A percentile compares a stretch with the other conserved stretches of the same genome.
These are phyloP conservation scores for Oxyria digyna DNA, from an alignment of 148 eudicot genomes.

Conservation along the genomic window DNA sequence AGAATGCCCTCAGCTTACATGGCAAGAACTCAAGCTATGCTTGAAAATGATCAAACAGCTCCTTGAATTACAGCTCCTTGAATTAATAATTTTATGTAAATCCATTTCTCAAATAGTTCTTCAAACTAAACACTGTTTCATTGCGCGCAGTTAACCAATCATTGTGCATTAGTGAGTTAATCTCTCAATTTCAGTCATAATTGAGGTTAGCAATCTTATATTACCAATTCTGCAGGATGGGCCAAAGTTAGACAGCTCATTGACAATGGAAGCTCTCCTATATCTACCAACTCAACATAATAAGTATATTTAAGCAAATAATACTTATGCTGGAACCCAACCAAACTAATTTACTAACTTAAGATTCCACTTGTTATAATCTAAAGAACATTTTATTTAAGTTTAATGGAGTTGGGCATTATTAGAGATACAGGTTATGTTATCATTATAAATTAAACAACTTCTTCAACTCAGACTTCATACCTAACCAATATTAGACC, in stretches of 20 bases:
- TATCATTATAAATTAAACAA: too few species aligned
- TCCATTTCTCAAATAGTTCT: background rate
- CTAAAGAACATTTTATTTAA: background rate
- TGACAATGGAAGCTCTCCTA: constrained; percentile 8
- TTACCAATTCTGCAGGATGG: background rate
- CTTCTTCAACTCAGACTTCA: too few species aligned
- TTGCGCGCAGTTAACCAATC: background rate
- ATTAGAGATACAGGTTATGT: background rate
- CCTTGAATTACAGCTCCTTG: constrained; percentile 18
- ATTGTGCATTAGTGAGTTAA: background rate
- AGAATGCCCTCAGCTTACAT: constrained; percentile 63
- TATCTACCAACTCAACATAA: background rate
- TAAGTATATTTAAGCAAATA: background rate
- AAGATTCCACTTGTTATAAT: background rate
- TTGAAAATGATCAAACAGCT: constrained; percentile 46
- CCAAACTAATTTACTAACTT: background rate
- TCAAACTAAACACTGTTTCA: background rate
- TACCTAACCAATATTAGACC: too few species aligned
- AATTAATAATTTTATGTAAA: background rate
- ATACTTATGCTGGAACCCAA: background rate
- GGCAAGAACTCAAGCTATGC: constrained; percentile 58
- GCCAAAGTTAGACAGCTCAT: constrained; percentile 1
- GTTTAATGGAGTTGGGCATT: background rate
- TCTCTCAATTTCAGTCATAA: background rate
- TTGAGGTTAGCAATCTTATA: background rate